A percentile compares a stretch with the other conserved stretches of the same genome.
Conservation (phyloP, 805 yeast species). For the Metschnikowia cerradonensis region DNA sequence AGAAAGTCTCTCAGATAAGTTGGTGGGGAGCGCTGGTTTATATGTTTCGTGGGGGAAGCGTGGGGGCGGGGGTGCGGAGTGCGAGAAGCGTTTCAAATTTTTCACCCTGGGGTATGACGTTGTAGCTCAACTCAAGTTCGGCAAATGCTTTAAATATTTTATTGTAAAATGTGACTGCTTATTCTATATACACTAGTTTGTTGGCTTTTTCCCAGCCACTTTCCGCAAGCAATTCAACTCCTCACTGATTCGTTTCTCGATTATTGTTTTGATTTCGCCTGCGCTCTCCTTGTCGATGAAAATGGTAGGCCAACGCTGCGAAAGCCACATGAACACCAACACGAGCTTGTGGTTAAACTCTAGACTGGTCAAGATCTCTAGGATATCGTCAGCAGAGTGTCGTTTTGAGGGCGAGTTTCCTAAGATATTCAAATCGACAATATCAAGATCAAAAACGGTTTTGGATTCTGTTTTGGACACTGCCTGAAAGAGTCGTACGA, state of each 20-base stretch:
- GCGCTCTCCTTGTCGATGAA: conserved; percentile 79
- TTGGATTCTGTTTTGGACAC: conserved; percentile 53
- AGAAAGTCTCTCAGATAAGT: neutral
- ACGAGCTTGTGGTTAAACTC: conserved; percentile 69
- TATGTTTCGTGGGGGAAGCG: conserved; percentile 3
- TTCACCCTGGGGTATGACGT: neutral
- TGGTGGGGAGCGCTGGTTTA: neutral
- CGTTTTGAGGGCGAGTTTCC: conserved; percentile 18
- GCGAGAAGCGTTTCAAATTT: neutral
- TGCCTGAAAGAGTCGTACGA: conserved; percentile 44
- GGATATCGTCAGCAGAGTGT: conserved; percentile 19
- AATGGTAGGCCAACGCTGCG: conserved; percentile 78
- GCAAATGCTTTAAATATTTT: neutral
- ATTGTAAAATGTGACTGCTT: neutral
- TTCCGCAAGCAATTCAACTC: conserved; percentile 31
- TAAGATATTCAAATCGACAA: conserved; percentile 26
- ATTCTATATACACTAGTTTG: neutral
- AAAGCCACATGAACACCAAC: conserved; percentile 75
- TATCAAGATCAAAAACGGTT: conserved; percentile 50
- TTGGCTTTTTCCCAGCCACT: conserved; percentile 3
- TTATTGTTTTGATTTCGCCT: conserved; percentile 57
- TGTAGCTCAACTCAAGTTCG: too few species aligned
- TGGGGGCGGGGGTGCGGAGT: conserved; percentile 6
- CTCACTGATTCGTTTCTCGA: conserved; percentile 59
- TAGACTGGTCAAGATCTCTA: conserved; percentile 27